Conservation (phyloP, 2,329 filamentous ascomycete species). For the Colletotrichum paranaense region DNA sequence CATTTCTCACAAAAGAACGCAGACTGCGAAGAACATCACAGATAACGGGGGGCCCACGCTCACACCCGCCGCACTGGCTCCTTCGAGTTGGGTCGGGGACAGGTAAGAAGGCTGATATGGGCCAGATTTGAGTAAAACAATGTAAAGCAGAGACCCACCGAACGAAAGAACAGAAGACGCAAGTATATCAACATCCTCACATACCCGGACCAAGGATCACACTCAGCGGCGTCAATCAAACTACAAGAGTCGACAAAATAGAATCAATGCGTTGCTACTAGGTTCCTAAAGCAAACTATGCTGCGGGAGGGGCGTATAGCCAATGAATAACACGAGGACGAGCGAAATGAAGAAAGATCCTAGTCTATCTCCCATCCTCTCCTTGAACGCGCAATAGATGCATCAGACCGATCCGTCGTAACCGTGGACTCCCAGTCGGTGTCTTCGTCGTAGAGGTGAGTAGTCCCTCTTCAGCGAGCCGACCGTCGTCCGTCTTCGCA, state of each 20-base stretch:
- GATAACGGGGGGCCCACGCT: too few relatives aligned
- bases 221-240: not conserved
- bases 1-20: too few relatives aligned
- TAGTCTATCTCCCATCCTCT: slow-evolving; percentile 15
- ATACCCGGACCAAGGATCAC: not conserved
- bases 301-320: slow-evolving; percentile 16
- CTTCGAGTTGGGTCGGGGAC: too few relatives aligned
- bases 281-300: slow-evolving; percentile 34
- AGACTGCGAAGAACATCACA: too few relatives aligned
- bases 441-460: not conserved
- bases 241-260: not conserved
- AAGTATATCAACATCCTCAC: too few relatives aligned
- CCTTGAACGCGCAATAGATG: slow-evolving; percentile 18
- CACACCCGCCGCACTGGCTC: too few relatives aligned
- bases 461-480: slow-evolving; percentile 3
- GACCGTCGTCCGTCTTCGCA: slow-evolving; percentile 15
- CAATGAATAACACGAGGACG: slow-evolving; percentile 18
- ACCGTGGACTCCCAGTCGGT: not conserved
- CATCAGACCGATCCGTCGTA: slow-evolving; percentile 24
- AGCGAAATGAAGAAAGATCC: slow-evolving; percentile 17
- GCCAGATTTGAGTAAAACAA: not conserved
- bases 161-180: too few relatives aligned
- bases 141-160: not conserved
- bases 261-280: slow-evolving; percentile 32
- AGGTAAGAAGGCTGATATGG: too few relatives aligned